Evolutionary conservation across 1,284 basidiomycete genomes (phyloP).

Genomic region (Afroboletus lepidellus): DNA sequence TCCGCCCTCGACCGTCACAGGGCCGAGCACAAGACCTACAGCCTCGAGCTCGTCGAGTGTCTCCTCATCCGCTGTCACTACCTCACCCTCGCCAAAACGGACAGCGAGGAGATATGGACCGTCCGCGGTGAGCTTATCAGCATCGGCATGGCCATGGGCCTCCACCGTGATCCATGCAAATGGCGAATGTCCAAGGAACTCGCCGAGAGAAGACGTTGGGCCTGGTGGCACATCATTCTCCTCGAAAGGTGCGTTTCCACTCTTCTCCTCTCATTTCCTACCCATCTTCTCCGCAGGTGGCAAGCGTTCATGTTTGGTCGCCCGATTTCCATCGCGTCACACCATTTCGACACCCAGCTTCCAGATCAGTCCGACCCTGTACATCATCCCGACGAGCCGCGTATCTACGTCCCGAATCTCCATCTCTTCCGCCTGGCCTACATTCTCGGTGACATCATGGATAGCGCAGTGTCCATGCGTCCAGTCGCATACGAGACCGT

Average conservation of each 20-base stretch:
- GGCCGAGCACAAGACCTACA: conserved; percentile 60
- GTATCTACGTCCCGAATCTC: conserved; percentile 68
- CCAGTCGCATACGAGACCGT: conserved; percentile 71
- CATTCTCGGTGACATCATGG: conserved; percentile 78
- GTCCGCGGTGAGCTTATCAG: conserved; percentile 68
- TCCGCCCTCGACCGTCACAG: conserved; percentile 63
- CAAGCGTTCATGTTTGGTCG: conserved; percentile 84
- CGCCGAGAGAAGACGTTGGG: conserved; percentile 76
- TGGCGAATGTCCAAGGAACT: conserved; percentile 64
- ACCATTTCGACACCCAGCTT: conserved; percentile 77
- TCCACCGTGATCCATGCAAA: conserved; percentile 77
- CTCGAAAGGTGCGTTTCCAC: conserved; percentile 58
- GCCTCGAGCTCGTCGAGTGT: conserved; percentile 72
- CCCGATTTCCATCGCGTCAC: conserved; percentile 66
- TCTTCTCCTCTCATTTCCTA: conserved; percentile 9
- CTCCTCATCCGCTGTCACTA: conserved; percentile 68
- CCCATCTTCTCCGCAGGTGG: conserved; percentile 50
- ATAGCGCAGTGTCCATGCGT: conserved; percentile 74
- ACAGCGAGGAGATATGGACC: conserved; percentile 76
- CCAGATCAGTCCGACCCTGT: conserved; percentile 62
- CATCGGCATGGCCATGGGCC: conserved; percentile 74
- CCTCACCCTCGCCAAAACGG: conserved; percentile 66
- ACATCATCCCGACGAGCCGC: conserved; percentile 54
- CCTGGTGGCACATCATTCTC: conserved; percentile 82
- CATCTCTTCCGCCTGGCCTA: conserved; percentile 73